phyloP scores from a whole-genome alignment of 305 asterid genomes.

The Rubia peregrina region DNA sequence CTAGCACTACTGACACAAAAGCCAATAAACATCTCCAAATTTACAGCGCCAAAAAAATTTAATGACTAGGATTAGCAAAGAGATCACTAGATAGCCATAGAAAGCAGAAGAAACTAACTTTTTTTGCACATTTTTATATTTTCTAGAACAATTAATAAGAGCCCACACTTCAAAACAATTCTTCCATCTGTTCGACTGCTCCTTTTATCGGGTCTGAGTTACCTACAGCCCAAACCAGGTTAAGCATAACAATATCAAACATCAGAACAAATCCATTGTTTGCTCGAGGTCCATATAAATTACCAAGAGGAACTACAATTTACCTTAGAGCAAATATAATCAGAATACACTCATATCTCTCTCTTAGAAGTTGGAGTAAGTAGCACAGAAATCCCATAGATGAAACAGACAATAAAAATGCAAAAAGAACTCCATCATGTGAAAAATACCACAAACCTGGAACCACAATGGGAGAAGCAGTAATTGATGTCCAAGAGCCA shows the following conservation, averaged over 20 bases:
- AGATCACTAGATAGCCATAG: not conserved
- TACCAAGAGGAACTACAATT: not conserved
- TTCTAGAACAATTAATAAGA: not conserved
- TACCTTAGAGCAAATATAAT: not conserved
- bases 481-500: slow-evolving; percentile 10
- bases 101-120: not conserved
- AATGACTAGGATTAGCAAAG: not conserved
- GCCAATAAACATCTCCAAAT: not conserved
- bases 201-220: not conserved
- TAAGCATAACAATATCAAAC: not conserved
- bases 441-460: slow-evolving; percentile 12
- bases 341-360: not conserved
- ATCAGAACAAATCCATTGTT: not conserved
- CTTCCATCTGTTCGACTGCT: not conserved
- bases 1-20: not conserved
- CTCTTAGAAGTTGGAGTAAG: not conserved
- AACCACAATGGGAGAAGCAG: slow-evolving; percentile 13
- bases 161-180: not conserved
- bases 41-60: not conserved
- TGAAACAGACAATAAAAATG: not conserved
- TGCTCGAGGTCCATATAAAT: not conserved
- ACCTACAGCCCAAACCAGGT: not conserved
- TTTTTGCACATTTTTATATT: not conserved
- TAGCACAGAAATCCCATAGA: not conserved
- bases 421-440: slow-evolving; percentile 6